Conservation (phyloP, 2,329 filamentous ascomycete genomes). For the Aquanectria penicillioides region DNA sequence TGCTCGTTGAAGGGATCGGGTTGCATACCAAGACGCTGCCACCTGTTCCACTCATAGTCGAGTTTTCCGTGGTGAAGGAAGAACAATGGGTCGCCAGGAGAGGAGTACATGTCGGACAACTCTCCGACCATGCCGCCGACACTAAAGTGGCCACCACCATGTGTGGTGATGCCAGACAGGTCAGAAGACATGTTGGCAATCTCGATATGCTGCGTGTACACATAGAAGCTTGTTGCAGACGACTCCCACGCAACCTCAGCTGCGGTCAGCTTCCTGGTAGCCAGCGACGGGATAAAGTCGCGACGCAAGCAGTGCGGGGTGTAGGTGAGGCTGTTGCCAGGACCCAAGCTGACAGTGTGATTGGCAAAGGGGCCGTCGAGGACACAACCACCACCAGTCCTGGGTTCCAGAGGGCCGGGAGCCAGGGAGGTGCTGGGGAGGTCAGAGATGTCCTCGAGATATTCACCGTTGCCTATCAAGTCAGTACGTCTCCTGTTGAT, state of each 20-base stretch:
- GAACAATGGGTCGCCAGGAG: slow-evolving; percentile 11
- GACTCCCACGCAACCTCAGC: slow-evolving; percentile 13
- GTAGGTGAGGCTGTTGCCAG: slow-evolving; percentile 6
- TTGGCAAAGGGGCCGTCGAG: slow-evolving; percentile 8
- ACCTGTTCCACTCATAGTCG: slow-evolving; percentile 16
- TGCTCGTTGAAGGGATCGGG: neutral
- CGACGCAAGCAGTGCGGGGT: slow-evolving; percentile 13
- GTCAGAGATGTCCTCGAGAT: slow-evolving; percentile 1
- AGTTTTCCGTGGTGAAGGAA: slow-evolving; percentile 11
- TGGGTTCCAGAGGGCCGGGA: slow-evolving; percentile 8
- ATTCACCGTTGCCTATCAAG: neutral
- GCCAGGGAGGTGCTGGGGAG: slow-evolving; percentile 11
- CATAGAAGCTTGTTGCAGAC: slow-evolving; percentile 1
- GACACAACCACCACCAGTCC: slow-evolving; percentile 14
- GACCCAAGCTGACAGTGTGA: slow-evolving; percentile 10
- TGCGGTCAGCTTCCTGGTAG: slow-evolving; percentile 2
- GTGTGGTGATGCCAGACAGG: slow-evolving; percentile 11
- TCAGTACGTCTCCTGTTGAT: neutral
- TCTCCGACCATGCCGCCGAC: slow-evolving; percentile 15
- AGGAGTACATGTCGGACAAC: slow-evolving; percentile 15
- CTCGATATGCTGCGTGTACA: slow-evolving; percentile 8
- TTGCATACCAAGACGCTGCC: slow-evolving; percentile 9
- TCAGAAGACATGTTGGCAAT: slow-evolving; percentile 16
- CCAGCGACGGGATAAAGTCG: slow-evolving; percentile 12
- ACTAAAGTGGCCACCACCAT: slow-evolving; percentile 12